These are phyloP conservation scores for Aureobasidium melanogenum DNA, from an alignment of 2,329 filamentous ascomycete genomes.

Conservation along the genomic window DNA sequence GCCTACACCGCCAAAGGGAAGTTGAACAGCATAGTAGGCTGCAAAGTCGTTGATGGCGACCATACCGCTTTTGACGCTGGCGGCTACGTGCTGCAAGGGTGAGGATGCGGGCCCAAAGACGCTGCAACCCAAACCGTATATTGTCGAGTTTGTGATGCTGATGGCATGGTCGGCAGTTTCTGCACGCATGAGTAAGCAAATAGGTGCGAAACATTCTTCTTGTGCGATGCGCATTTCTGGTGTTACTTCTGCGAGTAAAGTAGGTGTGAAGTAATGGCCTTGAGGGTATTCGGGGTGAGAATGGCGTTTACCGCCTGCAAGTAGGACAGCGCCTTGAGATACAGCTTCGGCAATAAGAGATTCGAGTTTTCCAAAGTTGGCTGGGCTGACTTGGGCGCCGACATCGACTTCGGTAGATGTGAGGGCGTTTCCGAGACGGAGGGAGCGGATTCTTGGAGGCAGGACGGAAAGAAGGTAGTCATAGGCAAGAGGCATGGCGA, in stretches of 20 bases:
- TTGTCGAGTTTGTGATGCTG: slow-evolving; percentile 69
- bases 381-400: slow-evolving; percentile 79
- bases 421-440: slow-evolving; percentile 67
- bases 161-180: slow-evolving; percentile 59
- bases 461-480: slow-evolving; percentile 61
- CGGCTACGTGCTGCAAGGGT: slow-evolving; percentile 56
- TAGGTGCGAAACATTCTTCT: slow-evolving; percentile 85
- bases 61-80: slow-evolving; percentile 72
- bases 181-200: slow-evolving; percentile 78
- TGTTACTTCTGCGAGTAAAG: slow-evolving; percentile 82
- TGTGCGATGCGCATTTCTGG: slow-evolving; percentile 78
- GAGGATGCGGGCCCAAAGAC: slow-evolving; percentile 62
- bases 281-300: slow-evolving; percentile 62
- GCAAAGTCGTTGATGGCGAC: slow-evolving; percentile 94
- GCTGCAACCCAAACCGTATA: slow-evolving; percentile 79
- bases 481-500: slow-evolving; percentile 71
- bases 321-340: slow-evolving; percentile 64
- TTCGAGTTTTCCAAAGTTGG: slow-evolving; percentile 68
- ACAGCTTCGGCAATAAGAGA: slow-evolving; percentile 69
- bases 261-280: slow-evolving; percentile 89
- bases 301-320: slow-evolving; percentile 68
- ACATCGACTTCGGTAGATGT: slow-evolving; percentile 57
- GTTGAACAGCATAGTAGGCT: slow-evolving; percentile 82
- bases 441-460: slow-evolving; percentile 60
- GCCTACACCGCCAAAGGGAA: slow-evolving; percentile 87